These are phyloP conservation scores for Pisolithus orientalis DNA, from an alignment of 768 basidiomycete species.

Conservation along the genomic window DNA sequence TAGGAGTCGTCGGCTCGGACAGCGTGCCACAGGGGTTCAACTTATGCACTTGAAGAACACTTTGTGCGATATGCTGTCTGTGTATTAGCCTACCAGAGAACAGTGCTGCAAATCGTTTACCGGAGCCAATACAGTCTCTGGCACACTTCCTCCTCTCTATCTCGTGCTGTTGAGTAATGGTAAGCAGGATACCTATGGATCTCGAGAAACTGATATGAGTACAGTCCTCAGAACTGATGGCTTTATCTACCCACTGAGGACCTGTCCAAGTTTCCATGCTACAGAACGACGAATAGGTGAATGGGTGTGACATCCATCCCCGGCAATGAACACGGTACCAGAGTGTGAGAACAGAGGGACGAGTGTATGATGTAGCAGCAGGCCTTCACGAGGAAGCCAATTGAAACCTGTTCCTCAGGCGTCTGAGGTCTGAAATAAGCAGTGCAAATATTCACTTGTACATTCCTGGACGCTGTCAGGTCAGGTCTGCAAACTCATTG, in stretches of 20 bases:
- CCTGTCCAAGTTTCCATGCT: conserved; percentile 45
- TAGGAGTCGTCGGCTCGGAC: background rate
- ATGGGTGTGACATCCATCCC: conserved; percentile 69
- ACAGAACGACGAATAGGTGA: conserved; percentile 32
- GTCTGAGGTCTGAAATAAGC: too few species aligned
- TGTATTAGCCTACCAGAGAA: conserved; percentile 60
- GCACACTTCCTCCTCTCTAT: conserved; percentile 62
- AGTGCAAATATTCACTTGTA: too few species aligned
- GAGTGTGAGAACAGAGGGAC: too few species aligned
- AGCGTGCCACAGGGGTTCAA: background rate
- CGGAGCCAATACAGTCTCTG: conserved; percentile 66
- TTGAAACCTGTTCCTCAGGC: too few species aligned
- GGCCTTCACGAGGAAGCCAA: too few species aligned
- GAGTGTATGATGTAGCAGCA: too few species aligned
- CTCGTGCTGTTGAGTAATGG: conserved; percentile 45
- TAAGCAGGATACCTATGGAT: background rate
- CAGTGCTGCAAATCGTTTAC: conserved; percentile 56
- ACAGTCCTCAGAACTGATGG: conserved; percentile 36
- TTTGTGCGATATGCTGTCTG: conserved; percentile 28
- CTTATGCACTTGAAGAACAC: conserved; percentile 29
- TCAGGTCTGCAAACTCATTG: too few species aligned
- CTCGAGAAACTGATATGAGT: conserved; percentile 13
- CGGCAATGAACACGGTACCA: conserved; percentile 56
- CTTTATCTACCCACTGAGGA: conserved; percentile 36
- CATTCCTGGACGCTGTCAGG: too few species aligned